phyloP scores from a whole-genome alignment of 140 eudicot genomes.

The Flaveria floridana region DNA sequence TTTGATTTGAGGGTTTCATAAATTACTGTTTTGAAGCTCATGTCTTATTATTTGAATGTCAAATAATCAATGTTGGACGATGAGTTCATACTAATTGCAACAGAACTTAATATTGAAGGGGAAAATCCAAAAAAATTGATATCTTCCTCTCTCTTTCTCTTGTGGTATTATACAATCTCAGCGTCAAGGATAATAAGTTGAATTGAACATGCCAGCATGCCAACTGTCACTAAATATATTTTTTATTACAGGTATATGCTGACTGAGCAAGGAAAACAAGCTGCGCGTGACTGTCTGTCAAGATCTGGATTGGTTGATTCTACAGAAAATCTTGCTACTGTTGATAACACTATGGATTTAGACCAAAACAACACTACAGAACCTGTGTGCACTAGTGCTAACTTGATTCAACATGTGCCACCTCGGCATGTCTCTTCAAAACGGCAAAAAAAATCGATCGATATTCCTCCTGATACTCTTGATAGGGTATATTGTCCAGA shows the following conservation, averaged over 20 bases:
- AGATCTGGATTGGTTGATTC: conserved; percentile 68
- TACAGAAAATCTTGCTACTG: conserved; percentile 25
- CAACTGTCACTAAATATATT: neutral
- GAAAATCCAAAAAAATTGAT: neutral
- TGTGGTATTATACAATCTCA: conserved; percentile 7
- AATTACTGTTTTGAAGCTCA: neutral
- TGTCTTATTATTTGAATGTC: neutral
- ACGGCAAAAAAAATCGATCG: conserved; percentile 35
- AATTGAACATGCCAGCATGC: neutral
- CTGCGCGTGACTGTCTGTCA: conserved; percentile 73
- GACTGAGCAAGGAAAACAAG: conserved; percentile 74
- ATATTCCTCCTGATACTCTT: conserved; percentile 66
- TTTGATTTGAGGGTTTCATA: neutral
- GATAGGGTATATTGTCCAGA: conserved; percentile 52
- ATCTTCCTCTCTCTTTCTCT: neutral
- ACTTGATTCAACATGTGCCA: conserved; percentile 33
- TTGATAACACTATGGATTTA: conserved; percentile 25
- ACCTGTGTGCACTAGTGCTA: conserved; percentile 27
- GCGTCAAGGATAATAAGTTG: conserved; percentile 22
- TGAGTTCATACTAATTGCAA: neutral
- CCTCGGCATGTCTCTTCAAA: conserved; percentile 32
- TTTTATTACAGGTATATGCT: conserved; percentile 67
- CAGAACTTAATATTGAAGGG: neutral
- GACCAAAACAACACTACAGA: conserved; percentile 34
- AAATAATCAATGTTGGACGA: neutral